Evolutionary conservation across 805 yeast genomes (phyloP).

Genomic region (Ogataea ramenticola): DNA sequence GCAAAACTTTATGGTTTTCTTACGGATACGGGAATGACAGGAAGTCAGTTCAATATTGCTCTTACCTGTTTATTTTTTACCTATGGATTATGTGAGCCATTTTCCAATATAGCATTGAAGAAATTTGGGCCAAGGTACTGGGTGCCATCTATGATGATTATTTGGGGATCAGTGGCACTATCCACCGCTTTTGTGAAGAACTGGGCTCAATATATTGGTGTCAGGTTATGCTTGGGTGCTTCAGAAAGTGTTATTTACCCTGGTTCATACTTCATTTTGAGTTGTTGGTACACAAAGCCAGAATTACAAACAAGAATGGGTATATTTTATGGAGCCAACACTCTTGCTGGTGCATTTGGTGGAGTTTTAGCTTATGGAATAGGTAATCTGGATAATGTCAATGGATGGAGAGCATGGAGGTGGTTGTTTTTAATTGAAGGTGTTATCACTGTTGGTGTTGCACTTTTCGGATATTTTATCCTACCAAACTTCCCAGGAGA

Average conservation of each 20-base stretch:
- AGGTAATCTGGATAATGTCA: constrained; percentile 17
- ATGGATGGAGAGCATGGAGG: constrained; percentile 40
- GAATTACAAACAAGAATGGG: constrained; percentile 31
- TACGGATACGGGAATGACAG: constrained; percentile 21
- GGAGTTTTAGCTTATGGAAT: constrained; percentile 30
- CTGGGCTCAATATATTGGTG: constrained; percentile 7
- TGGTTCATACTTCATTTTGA: constrained; percentile 37
- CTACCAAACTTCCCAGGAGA: constrained; percentile 25
- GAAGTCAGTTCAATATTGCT: constrained; percentile 33
- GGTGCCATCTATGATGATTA: constrained; percentile 27
- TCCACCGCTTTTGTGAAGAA: constrained; percentile 25
- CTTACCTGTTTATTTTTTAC: constrained; percentile 34
- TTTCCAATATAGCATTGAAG: constrained; percentile 27
- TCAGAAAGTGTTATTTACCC: constrained; percentile 44
- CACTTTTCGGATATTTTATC: constrained; percentile 22
- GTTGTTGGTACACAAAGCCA: constrained; percentile 27
- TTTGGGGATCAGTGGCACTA: constrained; percentile 33
- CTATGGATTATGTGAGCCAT: constrained; percentile 34
- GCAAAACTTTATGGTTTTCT: constrained; percentile 25
- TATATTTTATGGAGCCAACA: constrained; percentile 24
- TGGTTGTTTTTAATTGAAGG: constrained; percentile 48
- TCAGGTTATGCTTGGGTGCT: constrained; percentile 35
- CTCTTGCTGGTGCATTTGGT: constrained; percentile 30
- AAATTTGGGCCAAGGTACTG: constrained; percentile 32
- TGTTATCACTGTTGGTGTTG: constrained; percentile 28